Evolutionary conservation across 2,329 filamentous ascomycete species (phyloP), one percentile per base, ranked within the genome.

Genomic region (Tolypocladium tundrense): DNA sequence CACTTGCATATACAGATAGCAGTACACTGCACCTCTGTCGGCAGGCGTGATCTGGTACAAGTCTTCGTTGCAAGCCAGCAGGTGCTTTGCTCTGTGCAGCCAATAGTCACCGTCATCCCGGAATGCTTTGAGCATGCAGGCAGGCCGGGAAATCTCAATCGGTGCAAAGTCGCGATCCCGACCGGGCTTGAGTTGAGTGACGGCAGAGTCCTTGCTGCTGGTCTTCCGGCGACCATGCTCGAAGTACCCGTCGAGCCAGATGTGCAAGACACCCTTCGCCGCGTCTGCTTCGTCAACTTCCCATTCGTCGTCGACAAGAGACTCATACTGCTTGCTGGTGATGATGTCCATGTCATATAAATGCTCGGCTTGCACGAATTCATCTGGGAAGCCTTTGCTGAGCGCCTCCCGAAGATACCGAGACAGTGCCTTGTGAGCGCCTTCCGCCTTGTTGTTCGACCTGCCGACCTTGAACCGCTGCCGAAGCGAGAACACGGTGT

Each of bases 401-500:
- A 66, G 42, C 8, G 55, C 27, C 10, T 59, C 24, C 24, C 60
- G 41, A 2, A 70, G 57, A 2, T n/a, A 33, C 0, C 19, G 19
- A 1, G 65, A 40, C 5, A 61, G 54, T 1, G 21, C 16, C 43
- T 61, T 66, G 19, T 63, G 61, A 10, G 53, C 6, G 0, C 3
- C 14, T 9, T 39, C 37, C 13, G 37, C 37, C 37, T 16, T 39
- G 37, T 14, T 63, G 40, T 53, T 21, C 1, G 31, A 13, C 7
- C 53, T 57, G 53, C 53, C 53, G 3, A 61, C 54, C 41, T 63
- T 66, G 1, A 62, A 65, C 3, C 60, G 63, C 45, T 63, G 60
- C 21, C 81, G 79, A 1, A 91, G 72, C 59, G 87, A 81, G 67
- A 77, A 90, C 3, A 95, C 66, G 0, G 85, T 91, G 16, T 84